Evolutionary conservation across 371 early-diverging fungal species (phyloP).

Genomic region (Mortierella sp.): DNA sequence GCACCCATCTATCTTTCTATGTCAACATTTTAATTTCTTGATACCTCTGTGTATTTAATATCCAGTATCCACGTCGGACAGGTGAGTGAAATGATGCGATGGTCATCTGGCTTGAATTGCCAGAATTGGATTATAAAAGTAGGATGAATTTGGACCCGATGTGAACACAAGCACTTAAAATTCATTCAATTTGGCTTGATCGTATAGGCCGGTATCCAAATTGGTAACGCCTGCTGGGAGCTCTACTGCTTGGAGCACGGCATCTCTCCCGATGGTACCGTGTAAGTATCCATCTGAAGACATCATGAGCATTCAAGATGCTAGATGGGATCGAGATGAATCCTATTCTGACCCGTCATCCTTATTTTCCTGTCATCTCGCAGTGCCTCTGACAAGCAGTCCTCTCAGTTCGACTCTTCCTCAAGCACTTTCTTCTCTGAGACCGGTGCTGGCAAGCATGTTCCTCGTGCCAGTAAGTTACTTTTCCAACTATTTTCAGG

Average conservation of each 20-base stretch:
- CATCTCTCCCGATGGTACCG: slow-evolving; percentile 95
- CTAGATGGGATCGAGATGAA: slow-evolving; percentile 1
- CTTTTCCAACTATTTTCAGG: background rate
- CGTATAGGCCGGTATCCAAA: slow-evolving; percentile 99
- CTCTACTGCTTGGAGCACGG: slow-evolving; percentile 99
- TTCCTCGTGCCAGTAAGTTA: slow-evolving; percentile 89
- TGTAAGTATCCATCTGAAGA: slow-evolving; percentile 34
- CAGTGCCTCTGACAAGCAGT: slow-evolving; percentile 68
- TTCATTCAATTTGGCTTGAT: slow-evolving; percentile 31
- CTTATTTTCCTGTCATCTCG: background rate
- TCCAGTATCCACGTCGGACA: slow-evolving; percentile 91
- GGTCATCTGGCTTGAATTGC: background rate
- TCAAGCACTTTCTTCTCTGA: slow-evolving; percentile 97
- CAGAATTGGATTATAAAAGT: background rate
- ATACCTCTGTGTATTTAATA: background rate
- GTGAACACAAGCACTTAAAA: background rate
- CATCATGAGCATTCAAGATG: background rate
- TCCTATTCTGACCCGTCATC: background rate
- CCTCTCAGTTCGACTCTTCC: slow-evolving; percentile 79
- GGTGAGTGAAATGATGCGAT: slow-evolving; percentile 24
- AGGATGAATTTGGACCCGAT: background rate
- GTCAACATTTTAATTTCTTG: background rate
- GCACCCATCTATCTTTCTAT: background rate
- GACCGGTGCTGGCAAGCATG: slow-evolving; percentile 98
- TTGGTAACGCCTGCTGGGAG: slow-evolving; percentile 99